Percentiles rank a stretch among this genome's conserved stretches.
Conservation (phyloP, 2,329 filamentous ascomycete species). For the Simplicillium aogashimaense region DNA sequence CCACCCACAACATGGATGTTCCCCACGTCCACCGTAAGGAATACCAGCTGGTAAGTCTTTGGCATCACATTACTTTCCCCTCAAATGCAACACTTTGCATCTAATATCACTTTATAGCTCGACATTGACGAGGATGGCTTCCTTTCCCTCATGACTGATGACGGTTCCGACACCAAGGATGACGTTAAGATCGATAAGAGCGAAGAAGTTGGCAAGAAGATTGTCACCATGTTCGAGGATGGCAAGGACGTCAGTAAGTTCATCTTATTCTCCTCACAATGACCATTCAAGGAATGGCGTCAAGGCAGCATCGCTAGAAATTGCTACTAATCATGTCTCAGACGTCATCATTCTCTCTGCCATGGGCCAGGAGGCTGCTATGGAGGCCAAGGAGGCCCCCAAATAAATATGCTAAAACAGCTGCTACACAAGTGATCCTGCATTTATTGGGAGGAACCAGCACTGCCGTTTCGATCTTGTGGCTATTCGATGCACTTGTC, state of each 20-base stretch:
- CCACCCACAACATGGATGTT: slow-evolving; percentile 97
- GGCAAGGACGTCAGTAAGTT: slow-evolving; percentile 88
- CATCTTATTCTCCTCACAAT: not conserved
- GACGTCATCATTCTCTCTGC: slow-evolving; percentile 87
- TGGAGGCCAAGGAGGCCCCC: slow-evolving; percentile 92
- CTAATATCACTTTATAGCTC: slow-evolving; percentile 44
- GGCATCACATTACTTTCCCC: not conserved
- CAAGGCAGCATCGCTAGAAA: slow-evolving; percentile 5
- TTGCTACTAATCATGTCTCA: slow-evolving; percentile 27
- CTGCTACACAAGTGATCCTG: not conserved
- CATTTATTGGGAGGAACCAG: too few species aligned
- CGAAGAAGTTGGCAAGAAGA: slow-evolving; percentile 81
- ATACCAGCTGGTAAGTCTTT: slow-evolving; percentile 77
- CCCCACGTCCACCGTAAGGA: slow-evolving; percentile 86
- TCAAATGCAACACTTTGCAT: not conserved
- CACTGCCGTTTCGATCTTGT: too few species aligned
- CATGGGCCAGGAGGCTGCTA: slow-evolving; percentile 89
- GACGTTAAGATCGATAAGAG: slow-evolving; percentile 72
- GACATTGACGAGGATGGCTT: slow-evolving; percentile 90
- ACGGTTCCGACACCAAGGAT: slow-evolving; percentile 73
- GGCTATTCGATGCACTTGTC: too few species aligned
- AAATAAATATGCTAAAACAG: slow-evolving; percentile 14
- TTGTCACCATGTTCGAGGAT: slow-evolving; percentile 73
- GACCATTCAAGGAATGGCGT: not conserved
- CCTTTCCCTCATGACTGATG: slow-evolving; percentile 86